phyloP scores from a whole-genome alignment of 164 flowering plant genomes.

The Protea cynaroides region DNA sequence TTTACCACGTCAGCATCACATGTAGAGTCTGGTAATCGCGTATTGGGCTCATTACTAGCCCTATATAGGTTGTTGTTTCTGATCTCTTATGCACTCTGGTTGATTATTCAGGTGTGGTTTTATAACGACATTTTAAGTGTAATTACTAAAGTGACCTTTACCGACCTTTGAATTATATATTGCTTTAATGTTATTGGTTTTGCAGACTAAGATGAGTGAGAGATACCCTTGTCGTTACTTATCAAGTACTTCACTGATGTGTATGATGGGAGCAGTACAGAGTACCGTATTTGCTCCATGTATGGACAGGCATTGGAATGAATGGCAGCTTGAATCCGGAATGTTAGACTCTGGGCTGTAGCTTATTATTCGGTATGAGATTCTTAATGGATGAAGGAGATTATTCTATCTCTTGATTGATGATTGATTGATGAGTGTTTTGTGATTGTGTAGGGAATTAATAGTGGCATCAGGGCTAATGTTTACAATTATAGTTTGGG shows the following conservation, averaged over 20 bases:
- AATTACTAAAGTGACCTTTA: not conserved
- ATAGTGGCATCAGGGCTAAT: constrained; percentile 40
- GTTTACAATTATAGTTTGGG: constrained; percentile 38
- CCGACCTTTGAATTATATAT: not conserved
- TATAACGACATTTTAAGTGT: not conserved
- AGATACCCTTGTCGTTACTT: constrained; percentile 36
- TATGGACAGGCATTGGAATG: constrained; percentile 29
- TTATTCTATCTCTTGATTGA: no score
- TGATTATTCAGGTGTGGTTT: constrained; percentile 44
- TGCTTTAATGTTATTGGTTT: not conserved
- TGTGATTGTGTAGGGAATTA: constrained; percentile 29
- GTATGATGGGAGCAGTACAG: constrained; percentile 29
- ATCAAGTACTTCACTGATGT: constrained; percentile 42
- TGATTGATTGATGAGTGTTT: no score
- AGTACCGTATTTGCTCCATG: constrained; percentile 23
- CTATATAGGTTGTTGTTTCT: no score
- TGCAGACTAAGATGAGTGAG: constrained; percentile 37
- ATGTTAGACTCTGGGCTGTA: constrained; percentile 39
- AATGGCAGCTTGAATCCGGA: constrained; percentile 51
- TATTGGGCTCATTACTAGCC: constrained; percentile 33
- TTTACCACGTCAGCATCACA: no score
- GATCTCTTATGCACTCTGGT: constrained; percentile 38
- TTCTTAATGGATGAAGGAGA: no score
- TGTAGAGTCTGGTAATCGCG: no score
- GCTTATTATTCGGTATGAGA: constrained; percentile 35